A percentile compares a stretch with the other conserved stretches of the same genome.
phyloP scores from a whole-genome alignment of 495 filamentous ascomycete species.

The Cenococcum geophilum region DNA sequence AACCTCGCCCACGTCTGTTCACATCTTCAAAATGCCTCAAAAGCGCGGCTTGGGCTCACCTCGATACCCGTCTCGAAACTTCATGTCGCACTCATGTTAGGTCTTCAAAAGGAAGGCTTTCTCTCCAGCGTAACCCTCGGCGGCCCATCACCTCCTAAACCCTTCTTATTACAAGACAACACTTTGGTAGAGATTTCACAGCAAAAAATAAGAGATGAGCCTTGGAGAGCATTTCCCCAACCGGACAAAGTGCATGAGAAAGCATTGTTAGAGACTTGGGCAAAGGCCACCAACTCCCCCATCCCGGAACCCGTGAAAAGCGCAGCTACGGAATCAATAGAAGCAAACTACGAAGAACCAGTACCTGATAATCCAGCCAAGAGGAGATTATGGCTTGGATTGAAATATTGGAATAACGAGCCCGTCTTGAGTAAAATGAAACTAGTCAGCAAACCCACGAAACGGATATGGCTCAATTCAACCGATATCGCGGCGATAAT shows the following conservation, averaged over 20 bases:
- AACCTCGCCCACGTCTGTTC: conserved; percentile 76
- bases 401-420: conserved; percentile 89
- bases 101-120: conserved; percentile 77
- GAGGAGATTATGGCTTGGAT: conserved; percentile 78
- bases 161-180: conserved; percentile 16
- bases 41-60: conserved; percentile 78
- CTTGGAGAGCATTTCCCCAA: conserved; percentile 21
- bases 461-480: conserved; percentile 59
- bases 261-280: conserved; percentile 1
- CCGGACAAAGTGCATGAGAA: background rate
- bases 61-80: conserved; percentile 77
- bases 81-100: conserved; percentile 67
- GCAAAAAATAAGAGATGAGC: conserved; percentile 11
- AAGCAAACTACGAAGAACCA: conserved; percentile 24
- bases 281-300: background rate
- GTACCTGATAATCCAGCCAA: conserved; percentile 61
- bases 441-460: conserved; percentile 71
- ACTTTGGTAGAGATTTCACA: conserved; percentile 3
- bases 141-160: conserved; percentile 42
- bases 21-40: conserved; percentile 89
- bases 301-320: background rate
- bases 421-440: conserved; percentile 69
- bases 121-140: conserved; percentile 75
- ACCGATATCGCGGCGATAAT: conserved; percentile 55
- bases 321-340: background rate